phyloP scores from a whole-genome alignment of 805 yeast species.

The Pichia insulana region DNA sequence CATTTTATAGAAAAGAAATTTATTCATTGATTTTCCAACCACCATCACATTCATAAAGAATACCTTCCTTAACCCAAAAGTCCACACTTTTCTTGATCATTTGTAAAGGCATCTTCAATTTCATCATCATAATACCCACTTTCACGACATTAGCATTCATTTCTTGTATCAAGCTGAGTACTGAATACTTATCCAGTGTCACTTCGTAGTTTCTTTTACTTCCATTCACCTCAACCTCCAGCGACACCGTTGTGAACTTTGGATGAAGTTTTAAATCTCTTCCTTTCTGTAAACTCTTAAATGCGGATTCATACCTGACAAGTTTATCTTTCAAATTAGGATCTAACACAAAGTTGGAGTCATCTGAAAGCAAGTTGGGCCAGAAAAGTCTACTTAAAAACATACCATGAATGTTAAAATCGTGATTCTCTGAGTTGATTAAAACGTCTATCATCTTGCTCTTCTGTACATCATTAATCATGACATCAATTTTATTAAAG shows the following conservation, averaged over 20 bases:
- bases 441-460: conserved; percentile 39
- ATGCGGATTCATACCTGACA: conserved; percentile 35
- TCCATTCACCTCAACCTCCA: conserved; percentile 52
- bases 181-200: conserved; percentile 61
- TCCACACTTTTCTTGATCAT: conserved; percentile 32
- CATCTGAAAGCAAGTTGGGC: conserved; percentile 47
- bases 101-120: conserved; percentile 36
- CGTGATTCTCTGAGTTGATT: conserved; percentile 20
- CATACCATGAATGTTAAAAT: conserved; percentile 39
- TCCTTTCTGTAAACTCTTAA: conserved; percentile 40
- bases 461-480: conserved; percentile 64
- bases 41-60: conserved; percentile 32
- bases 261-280: conserved; percentile 51
- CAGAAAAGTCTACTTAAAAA: conserved; percentile 75
- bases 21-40: conserved; percentile 14
- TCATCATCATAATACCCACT: conserved; percentile 27
- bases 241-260: conserved; percentile 50
- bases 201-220: conserved; percentile 35
- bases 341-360: conserved; percentile 38
- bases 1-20: not conserved
- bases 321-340: conserved; percentile 32
- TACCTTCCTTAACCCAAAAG: conserved; percentile 59
- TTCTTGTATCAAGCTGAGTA: conserved; percentile 29
- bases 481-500: conserved; percentile 66
- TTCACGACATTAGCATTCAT: conserved; percentile 12